Evolutionary conservation across 192 early-diverging fungal genomes (phyloP), one percentile per base, ranked within the genome.

Genomic region (Podila clonocystis): DNA sequence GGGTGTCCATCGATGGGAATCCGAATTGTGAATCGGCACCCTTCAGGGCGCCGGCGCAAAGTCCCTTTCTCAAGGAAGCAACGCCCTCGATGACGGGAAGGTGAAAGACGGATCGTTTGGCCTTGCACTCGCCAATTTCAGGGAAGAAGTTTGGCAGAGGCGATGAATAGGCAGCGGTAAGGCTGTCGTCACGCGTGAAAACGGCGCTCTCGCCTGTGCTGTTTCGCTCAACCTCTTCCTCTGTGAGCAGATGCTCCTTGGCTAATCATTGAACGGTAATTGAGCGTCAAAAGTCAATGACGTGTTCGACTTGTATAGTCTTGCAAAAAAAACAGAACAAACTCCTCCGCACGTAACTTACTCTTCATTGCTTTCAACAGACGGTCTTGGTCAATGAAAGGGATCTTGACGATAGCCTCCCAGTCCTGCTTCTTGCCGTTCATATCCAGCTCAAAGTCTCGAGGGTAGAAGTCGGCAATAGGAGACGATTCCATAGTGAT

Each of bases 391-490:
- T 99, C 96, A 67, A 99, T 98, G 80, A 99, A 99, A 15, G 97
- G 94, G 60, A 99, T 93, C 59, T 95, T 90, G n/a, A 98, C 96
- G n/a, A 99, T 92, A 20, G 96, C 97, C 86, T 99, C 97, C 97
- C 97, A 99, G 5, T 93, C 91, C 84, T 95, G 93, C 78, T 97
- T 98, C 87, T 99, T 99, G 67, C 98, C 98, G 80, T 99, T 99
- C 88, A 79, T 24, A 50, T 79, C 75, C 34, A 95, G 83, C 59
- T 94, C 91, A 74, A 99, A 98, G 29, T 95, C 90, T 5, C 82
- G 85, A 6, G 98, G 98, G 87, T 95, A 99, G 82, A 99, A 93
- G 67, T 99, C 97, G 74, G 92, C 94, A 57, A 99, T 97, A 5
- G 95, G 94, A n/a, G 94, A 96, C 8, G 90, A 73, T 2, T 88